Evolutionary conservation across 176 grass and related monocot species (phyloP).

Genomic region (Secale cereale): DNA sequence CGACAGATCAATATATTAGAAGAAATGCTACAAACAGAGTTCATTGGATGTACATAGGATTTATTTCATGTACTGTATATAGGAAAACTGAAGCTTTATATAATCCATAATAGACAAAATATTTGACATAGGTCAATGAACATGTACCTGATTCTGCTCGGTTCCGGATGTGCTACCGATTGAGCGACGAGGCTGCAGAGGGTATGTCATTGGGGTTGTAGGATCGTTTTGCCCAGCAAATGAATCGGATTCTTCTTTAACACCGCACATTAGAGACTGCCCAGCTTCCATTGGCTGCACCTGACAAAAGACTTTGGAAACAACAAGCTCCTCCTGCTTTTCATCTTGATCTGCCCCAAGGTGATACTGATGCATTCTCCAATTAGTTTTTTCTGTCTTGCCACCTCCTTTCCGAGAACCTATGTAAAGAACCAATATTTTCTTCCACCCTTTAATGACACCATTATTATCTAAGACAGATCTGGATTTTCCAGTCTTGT

Average conservation of each 20-base stretch:
- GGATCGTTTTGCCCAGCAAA: slow-evolving; percentile 39
- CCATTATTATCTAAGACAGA: slow-evolving; percentile 47
- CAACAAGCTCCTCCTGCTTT: slow-evolving; percentile 49
- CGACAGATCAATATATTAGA: not conserved
- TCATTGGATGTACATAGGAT: not conserved
- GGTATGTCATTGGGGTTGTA: slow-evolving; percentile 49
- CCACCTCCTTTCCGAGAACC: not conserved
- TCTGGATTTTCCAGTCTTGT: slow-evolving; percentile 67
- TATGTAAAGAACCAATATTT: slow-evolving; percentile 82
- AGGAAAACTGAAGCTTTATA: not conserved
- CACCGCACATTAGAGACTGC: slow-evolving; percentile 9
- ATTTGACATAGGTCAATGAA: not conserved
- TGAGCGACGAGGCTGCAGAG: slow-evolving; percentile 31
- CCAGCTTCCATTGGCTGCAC: slow-evolving; percentile 5
- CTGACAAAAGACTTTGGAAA: slow-evolving; percentile 77
- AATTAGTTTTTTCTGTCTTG: slow-evolving; percentile 44
- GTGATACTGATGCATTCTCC: slow-evolving; percentile 91
- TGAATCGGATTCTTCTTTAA: not conserved
- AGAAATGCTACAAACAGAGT: not conserved
- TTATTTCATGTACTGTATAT: not conserved
- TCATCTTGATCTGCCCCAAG: slow-evolving; percentile 57
- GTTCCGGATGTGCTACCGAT: slow-evolving; percentile 28
- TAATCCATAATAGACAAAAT: not conserved
- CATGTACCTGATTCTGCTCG: slow-evolving; percentile 51
- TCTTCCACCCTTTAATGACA: slow-evolving; percentile 70